Base-by-base conservation (phyloP, 371 early-diverging fungal genomes). In the Rhizopus sp. region DNA sequence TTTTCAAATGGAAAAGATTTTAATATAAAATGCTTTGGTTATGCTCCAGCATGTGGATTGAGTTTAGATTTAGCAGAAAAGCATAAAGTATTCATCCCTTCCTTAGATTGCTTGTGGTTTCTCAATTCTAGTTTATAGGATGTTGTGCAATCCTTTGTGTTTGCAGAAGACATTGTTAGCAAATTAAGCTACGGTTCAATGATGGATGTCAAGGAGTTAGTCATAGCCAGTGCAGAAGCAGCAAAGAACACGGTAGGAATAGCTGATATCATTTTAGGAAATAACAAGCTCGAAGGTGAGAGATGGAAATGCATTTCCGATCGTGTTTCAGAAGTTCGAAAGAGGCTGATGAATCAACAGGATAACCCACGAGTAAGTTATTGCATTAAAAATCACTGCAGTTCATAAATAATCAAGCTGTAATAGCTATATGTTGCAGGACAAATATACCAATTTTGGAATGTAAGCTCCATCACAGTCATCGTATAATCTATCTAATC, bases 161-260 rank as follows among this genome's bases (percentile, higher is more conserved):
- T 80, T 64, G 80, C 73, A 5, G 77, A 80, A 50, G 80, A 80
- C 53, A 63, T 77, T 10, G 80, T 75, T 5, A 77, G 77, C 53
- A 80, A 80, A 52, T 46, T 80, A 13, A 73, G 77, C 23, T 80
- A 80, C 53, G 80, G 80, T 0, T 71, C 75, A 29, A 72, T 77
- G 75, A 73, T 80, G 73, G 75, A 77, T 53, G 62, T 73, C 6
- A 80, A 80, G 35, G 73, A 77, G 16, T 46, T 80, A 37, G 59
- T 80, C 5, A 73, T 80, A 54, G 77, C 75, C 2, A 64, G 80
- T 34, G 57, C 72, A 7, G 80, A 80, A 50, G 77, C 77, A 4
- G 70, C 68, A 7, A 62, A 62, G 23, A 62, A 66, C 23, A 15
- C 9, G 29, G 46, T 77, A 34, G 68, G 73, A 0, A 17, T 73